Evolutionary conservation across 83 land plant genomes (phyloP).

Genomic region (Picea mariana): DNA sequence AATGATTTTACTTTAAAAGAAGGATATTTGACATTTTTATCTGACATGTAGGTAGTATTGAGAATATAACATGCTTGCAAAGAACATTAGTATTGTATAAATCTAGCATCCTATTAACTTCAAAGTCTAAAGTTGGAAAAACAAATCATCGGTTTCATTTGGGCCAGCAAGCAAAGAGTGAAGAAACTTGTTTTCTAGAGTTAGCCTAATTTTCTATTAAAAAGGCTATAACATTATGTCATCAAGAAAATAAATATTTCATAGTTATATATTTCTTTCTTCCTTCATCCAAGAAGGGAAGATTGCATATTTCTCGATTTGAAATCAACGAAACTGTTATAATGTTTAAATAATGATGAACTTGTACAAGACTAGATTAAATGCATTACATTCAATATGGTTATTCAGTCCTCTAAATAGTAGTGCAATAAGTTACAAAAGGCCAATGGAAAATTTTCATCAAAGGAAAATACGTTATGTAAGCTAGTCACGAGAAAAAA

Average conservation of each 20-base stretch:
- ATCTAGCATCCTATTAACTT: neutral
- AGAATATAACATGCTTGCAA: neutral
- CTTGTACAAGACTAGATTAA: neutral
- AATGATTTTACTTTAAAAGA: neutral
- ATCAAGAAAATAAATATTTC: neutral
- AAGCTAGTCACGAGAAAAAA: too few relatives aligned
- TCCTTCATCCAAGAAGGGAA: neutral
- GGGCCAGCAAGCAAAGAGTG: neutral
- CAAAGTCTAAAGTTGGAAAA: neutral
- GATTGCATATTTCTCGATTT: neutral
- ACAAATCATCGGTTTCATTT: neutral
- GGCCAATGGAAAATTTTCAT: too few relatives aligned
- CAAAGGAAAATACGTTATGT: too few relatives aligned
- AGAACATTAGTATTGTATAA: neutral
- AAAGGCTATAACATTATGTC: neutral
- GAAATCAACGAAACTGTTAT: neutral
- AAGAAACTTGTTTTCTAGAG: neutral
- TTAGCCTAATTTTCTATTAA: neutral
- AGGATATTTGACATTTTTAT: neutral
- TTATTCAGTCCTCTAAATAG: conserved; percentile 8
- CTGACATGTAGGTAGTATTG: neutral
- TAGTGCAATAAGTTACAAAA: too few relatives aligned
- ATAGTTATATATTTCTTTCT: neutral
- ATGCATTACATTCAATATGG: neutral
- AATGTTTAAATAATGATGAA: neutral